Evolutionary conservation across 2,329 filamentous ascomycete species (phyloP).

Genomic region (Fusarium tuaranense): DNA sequence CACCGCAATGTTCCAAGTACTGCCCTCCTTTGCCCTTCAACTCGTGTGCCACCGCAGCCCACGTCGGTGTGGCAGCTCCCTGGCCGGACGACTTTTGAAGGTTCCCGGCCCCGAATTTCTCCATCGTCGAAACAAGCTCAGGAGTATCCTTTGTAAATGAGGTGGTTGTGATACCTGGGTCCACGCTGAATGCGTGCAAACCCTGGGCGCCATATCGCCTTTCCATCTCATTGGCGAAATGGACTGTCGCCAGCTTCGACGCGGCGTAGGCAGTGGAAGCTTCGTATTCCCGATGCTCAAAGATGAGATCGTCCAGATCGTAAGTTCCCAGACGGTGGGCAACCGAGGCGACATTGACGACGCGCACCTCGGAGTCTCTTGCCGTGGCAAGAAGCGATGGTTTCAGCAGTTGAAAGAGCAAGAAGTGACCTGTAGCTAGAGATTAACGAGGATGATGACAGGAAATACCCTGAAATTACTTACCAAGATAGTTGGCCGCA

Average conservation of each 20-base stretch:
- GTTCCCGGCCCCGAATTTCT: not conserved
- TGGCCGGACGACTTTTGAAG: not conserved
- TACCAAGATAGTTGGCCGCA: slow-evolving; percentile 1
- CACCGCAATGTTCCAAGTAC: slow-evolving; percentile 6
- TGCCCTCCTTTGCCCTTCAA: not conserved
- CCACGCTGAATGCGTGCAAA: not conserved
- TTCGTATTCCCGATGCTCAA: not conserved
- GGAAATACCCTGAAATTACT: not conserved
- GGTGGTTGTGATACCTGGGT: not conserved
- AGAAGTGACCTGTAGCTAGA: not conserved
- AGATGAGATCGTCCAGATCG: not conserved
- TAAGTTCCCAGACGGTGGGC: not conserved
- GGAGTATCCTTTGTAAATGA: not conserved
- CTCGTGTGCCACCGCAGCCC: slow-evolving; percentile 1
- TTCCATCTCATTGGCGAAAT: slow-evolving; percentile 2
- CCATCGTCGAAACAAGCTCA: not conserved
- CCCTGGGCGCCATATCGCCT: not conserved
- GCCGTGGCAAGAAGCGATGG: not conserved
- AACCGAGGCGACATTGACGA: slow-evolving; percentile 1
- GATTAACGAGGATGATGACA: not conserved
- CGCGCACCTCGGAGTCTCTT: not conserved
- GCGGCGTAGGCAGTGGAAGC: not conserved
- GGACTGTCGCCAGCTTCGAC: not conserved
- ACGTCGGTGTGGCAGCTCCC: not conserved
- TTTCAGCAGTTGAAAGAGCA: not conserved